Percentiles rank a stretch among this genome's conserved stretches.
phyloP scores from a whole-genome alignment of 345 rosid genomes.

The Trapa bicornis region DNA sequence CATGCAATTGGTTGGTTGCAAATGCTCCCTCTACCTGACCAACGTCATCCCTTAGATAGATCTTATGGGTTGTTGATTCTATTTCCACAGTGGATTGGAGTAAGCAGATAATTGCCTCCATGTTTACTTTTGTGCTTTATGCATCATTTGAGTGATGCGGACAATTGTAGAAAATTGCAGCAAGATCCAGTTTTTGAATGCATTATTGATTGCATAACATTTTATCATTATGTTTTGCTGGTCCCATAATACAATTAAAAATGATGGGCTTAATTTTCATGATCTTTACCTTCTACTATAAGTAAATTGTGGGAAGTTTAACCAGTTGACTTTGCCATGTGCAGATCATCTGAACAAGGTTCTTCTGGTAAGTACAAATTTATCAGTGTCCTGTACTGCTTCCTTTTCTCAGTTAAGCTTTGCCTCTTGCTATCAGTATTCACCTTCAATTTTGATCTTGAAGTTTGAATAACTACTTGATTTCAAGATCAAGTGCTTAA shows the following conservation, averaged over 20 bases:
- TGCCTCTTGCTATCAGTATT: neutral
- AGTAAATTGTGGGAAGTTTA: neutral
- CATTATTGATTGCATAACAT: neutral
- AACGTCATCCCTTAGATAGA: neutral
- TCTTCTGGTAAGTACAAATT: conserved; percentile 48
- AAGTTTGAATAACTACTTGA: too few relatives aligned
- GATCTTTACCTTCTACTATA: neutral
- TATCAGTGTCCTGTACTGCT: neutral
- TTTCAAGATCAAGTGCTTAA: too few relatives aligned
- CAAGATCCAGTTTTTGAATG: neutral
- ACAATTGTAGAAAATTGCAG: neutral
- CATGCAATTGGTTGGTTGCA: neutral
- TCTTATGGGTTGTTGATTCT: too few relatives aligned
- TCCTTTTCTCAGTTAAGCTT: neutral
- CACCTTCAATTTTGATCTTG: neutral
- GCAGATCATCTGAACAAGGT: conserved; percentile 76
- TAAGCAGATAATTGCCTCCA: neutral
- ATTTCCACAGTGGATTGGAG: neutral
- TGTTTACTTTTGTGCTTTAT: neutral
- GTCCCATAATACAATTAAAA: neutral
- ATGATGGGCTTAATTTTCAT: neutral
- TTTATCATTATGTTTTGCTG: neutral
- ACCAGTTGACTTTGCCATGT: conserved; percentile 7
- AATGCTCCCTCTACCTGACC: conserved; percentile 3
- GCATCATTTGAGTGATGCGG: neutral